Evolutionary conservation across 2,329 filamentous ascomycete species (phyloP).

Genomic region (Aspergillus pseudonomiae): DNA sequence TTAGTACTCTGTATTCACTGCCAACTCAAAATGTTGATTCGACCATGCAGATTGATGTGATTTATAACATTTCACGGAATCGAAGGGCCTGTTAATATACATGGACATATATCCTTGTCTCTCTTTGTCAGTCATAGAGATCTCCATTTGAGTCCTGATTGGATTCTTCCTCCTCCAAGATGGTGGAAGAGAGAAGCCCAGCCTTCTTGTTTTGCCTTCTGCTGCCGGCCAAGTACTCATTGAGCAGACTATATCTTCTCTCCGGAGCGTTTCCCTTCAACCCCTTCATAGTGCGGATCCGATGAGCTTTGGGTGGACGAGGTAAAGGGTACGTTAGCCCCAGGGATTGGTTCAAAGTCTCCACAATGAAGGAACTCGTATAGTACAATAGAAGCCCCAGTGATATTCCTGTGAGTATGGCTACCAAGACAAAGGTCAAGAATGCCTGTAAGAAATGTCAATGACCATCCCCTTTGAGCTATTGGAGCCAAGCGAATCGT

Average conservation of each 20-base stretch:
- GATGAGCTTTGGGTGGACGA: not conserved
- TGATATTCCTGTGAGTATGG: slow-evolving; percentile 66
- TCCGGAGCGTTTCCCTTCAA: not conserved
- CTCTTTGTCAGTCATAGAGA: not conserved
- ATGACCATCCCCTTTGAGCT: not conserved
- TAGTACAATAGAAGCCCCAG: slow-evolving; percentile 64
- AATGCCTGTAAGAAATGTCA: slow-evolving; percentile 38
- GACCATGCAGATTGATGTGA: not conserved
- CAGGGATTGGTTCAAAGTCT: slow-evolving; percentile 52
- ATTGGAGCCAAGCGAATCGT: not conserved
- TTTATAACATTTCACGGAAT: not conserved
- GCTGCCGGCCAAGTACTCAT: slow-evolving; percentile 2
- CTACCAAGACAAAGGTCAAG: slow-evolving; percentile 64
- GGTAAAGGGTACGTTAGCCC: slow-evolving; percentile 27
- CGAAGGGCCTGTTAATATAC: not conserved
- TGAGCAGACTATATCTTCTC: not conserved
- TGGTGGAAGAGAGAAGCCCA: slow-evolving; percentile 28
- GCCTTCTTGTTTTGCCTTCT: slow-evolving; percentile 2
- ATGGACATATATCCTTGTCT: not conserved
- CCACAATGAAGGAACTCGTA: slow-evolving; percentile 58
- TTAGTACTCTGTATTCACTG: too few relatives aligned
- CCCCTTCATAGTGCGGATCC: not conserved
- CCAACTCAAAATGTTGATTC: not conserved
- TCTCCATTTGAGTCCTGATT: slow-evolving; percentile 19
- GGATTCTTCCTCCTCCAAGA: slow-evolving; percentile 38